Evolutionary conservation across 2,329 filamentous ascomycete species (phyloP).

Genomic region (Lecanosticta acicola): DNA sequence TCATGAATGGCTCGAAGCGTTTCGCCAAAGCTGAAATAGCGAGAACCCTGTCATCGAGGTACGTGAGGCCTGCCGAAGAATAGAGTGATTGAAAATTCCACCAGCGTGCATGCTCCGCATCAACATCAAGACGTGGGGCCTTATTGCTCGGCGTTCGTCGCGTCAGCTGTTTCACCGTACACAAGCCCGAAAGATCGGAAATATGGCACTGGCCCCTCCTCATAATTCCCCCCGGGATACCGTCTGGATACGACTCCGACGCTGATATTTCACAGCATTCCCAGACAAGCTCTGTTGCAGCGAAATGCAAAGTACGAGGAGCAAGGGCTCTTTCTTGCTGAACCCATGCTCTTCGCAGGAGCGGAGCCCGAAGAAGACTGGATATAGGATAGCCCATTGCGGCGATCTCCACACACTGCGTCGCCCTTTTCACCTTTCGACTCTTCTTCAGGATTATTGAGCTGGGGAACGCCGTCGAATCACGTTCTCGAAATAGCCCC

Average conservation of each 20-base stretch:
- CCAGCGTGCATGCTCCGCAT: not conserved
- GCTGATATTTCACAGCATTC: not conserved
- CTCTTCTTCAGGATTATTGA: not conserved
- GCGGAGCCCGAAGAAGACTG: not conserved
- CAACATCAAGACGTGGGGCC: too few relatives aligned
- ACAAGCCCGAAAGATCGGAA: too few relatives aligned
- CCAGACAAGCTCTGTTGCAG: not conserved
- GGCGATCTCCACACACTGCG: not conserved
- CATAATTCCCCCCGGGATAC: too few relatives aligned
- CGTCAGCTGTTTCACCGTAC: not conserved
- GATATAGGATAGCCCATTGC: not conserved
- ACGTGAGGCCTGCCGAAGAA: not conserved
- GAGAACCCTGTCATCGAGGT: not conserved
- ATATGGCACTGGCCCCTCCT: too few relatives aligned
- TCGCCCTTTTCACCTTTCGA: not conserved
- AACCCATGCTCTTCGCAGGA: not conserved
- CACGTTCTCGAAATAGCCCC: not conserved
- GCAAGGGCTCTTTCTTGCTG: conserved; percentile 1
- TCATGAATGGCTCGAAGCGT: not conserved
- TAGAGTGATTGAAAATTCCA: not conserved
- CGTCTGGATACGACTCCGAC: not conserved
- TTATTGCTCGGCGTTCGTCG: not conserved
- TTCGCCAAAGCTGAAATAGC: conserved; percentile 1
- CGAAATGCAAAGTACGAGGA: not conserved
- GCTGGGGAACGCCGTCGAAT: not conserved